phyloP scores from a whole-genome alignment of 2,329 filamentous ascomycete species.

The Didymella pomorum region DNA sequence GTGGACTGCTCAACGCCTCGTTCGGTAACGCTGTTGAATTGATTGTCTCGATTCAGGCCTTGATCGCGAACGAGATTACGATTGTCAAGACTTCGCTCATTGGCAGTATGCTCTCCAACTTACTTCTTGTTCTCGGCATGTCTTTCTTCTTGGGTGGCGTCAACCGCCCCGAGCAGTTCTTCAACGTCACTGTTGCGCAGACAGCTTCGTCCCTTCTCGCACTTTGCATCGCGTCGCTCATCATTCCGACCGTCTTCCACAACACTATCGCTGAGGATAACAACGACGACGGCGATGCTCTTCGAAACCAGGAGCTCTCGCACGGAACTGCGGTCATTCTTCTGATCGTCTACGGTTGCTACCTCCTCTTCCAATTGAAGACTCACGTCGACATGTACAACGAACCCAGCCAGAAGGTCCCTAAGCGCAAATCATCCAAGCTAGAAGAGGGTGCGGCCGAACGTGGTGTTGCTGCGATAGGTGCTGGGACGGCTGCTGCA shows the following conservation, averaged over 20 bases:
- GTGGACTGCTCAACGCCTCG: constrained; percentile 86
- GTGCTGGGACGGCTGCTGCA: constrained; percentile 60
- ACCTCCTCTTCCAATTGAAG: constrained; percentile 90
- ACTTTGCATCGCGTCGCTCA: constrained; percentile 79
- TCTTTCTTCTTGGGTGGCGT: constrained; percentile 90
- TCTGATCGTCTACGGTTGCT: constrained; percentile 81
- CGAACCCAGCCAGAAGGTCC: constrained; percentile 78
- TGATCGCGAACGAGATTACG: constrained; percentile 74
- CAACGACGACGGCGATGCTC: constrained; percentile 30
- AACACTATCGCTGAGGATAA: constrained; percentile 44
- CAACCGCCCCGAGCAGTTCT: constrained; percentile 80
- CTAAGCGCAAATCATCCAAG: constrained; percentile 60
- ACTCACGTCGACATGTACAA: constrained; percentile 84
- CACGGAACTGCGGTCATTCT: constrained; percentile 81
- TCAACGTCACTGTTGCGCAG: constrained; percentile 91
- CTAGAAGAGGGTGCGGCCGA: constrained; percentile 60
- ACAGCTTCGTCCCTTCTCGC: constrained; percentile 84
- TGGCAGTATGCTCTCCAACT: constrained; percentile 88
- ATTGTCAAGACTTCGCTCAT: constrained; percentile 95
- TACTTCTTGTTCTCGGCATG: constrained; percentile 88
- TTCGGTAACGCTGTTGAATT: constrained; percentile 93
- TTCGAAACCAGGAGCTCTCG: constrained; percentile 57
- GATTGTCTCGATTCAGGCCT: constrained; percentile 86
- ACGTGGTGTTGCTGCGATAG: constrained; percentile 61
- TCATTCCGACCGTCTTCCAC: constrained; percentile 86